A percentile compares a stretch with the other conserved stretches of the same genome.
phyloP scores from a whole-genome alignment of 1,139 yeast species.

The Sugiyamaella castrensis region DNA sequence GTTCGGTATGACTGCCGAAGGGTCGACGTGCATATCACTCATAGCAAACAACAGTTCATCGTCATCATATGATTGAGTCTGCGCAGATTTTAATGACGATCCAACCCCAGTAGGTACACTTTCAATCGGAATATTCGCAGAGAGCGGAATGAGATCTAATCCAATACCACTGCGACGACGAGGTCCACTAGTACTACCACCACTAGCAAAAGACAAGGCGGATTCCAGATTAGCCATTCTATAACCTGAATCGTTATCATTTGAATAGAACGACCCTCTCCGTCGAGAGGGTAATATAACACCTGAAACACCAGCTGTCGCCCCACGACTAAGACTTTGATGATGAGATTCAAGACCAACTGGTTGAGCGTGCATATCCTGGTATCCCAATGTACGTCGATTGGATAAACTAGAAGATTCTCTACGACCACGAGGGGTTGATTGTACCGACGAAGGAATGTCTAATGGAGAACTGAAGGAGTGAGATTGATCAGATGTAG shows the following conservation, averaged over 20 bases:
- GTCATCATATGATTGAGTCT: conserved; percentile 58
- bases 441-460: conserved; percentile 16
- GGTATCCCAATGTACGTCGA: conserved; percentile 22
- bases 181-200: too few species aligned
- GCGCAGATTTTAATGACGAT: not conserved
- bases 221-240: too few species aligned
- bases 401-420: conserved; percentile 23
- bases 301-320: conserved; percentile 2
- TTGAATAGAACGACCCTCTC: conserved; percentile 19
- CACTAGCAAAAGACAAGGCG: not conserved
- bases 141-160: conserved; percentile 4
- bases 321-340: conserved; percentile 17
- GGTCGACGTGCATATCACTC: conserved; percentile 71
- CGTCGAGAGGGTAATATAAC: conserved; percentile 10
- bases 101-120: conserved; percentile 1
- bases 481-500: not conserved
- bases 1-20: conserved; percentile 2
- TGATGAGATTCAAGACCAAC: conserved; percentile 22
- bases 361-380: conserved; percentile 24
- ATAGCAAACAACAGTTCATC: conserved; percentile 82
- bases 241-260: conserved; percentile 14
- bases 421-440: conserved; percentile 11
- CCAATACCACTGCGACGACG: conserved; percentile 10
- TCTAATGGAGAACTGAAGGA: conserved; percentile 21
- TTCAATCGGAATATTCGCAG: not conserved